A percentile compares a stretch with the other conserved stretches of the same genome.
Conservation (phyloP, 352 stramenopile genomes). For the Nothophytophthora sp. region DNA sequence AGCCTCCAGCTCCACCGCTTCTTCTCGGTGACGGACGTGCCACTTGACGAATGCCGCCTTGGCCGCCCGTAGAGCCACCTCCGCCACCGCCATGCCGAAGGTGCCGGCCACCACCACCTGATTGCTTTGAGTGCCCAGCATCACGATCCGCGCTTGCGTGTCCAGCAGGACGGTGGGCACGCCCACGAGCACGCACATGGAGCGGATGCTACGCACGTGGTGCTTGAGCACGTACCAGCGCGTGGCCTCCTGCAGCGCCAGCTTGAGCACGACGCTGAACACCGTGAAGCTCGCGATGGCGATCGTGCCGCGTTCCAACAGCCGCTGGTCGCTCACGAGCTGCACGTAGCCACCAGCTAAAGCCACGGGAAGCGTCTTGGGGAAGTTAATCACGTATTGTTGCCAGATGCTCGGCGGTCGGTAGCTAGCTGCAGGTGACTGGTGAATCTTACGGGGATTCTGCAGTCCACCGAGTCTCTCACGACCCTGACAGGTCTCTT, state of each 20-base stretch:
- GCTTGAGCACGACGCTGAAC: constrained; percentile 29
- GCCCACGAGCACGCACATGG: constrained; percentile 39
- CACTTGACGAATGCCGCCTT: constrained; percentile 29
- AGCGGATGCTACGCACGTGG: constrained; percentile 33
- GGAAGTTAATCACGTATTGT: neutral
- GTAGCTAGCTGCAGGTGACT: constrained; percentile 3
- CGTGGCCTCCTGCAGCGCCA: constrained; percentile 19
- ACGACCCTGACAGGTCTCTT: too few relatives aligned
- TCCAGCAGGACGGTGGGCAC: constrained; percentile 47
- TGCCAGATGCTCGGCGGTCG: constrained; percentile 5
- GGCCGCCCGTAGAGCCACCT: constrained; percentile 19
- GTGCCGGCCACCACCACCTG: constrained; percentile 12
- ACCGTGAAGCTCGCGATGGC: constrained; percentile 22
- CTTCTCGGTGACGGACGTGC: constrained; percentile 12
- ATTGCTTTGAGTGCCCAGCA: constrained; percentile 28
- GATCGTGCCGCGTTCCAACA: constrained; percentile 2
- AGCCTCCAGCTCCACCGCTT: constrained; percentile 14
- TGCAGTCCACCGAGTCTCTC: too few relatives aligned
- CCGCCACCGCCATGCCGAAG: constrained; percentile 23
- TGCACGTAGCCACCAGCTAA: constrained; percentile 27
- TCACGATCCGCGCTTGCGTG: constrained; percentile 40
- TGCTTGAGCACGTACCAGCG: constrained; percentile 26
- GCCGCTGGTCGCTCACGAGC: constrained; percentile 9
- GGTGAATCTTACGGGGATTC: neutral
- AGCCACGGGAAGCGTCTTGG: neutral